phyloP scores from a whole-genome alignment of 148 eudicot genomes.

The Heliosperma pusillum region DNA sequence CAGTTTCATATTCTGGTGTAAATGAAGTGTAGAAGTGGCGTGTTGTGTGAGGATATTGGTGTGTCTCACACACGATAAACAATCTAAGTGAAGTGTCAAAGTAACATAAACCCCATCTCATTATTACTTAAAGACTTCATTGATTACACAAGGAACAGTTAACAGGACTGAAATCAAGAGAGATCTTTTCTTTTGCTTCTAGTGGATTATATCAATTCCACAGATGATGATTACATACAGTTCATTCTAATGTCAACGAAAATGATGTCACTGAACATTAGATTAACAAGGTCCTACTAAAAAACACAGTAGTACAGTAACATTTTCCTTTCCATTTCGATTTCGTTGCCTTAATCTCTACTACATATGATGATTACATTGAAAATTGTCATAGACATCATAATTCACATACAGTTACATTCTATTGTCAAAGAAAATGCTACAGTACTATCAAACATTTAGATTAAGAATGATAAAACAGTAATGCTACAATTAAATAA shows the following conservation, averaged over 20 bases:
- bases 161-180: slow-evolving; percentile 26
- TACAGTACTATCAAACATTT: background rate
- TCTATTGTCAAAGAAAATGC: slow-evolving; percentile 21
- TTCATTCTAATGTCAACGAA: slow-evolving; percentile 14
- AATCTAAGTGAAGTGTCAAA: background rate
- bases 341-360: slow-evolving; percentile 30
- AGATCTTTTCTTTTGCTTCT: slow-evolving; percentile 19
- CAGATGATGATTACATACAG: slow-evolving; percentile 24
- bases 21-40: background rate
- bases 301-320: background rate
- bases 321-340: slow-evolving; percentile 7
- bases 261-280: slow-evolving; percentile 8
- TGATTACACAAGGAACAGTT: slow-evolving; percentile 9
- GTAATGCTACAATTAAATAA: slow-evolving; percentile 2
- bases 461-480: slow-evolving; percentile 17
- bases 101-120: background rate
- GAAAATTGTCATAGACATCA: slow-evolving; percentile 28
- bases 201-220: slow-evolving; percentile 5
- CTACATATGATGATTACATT: slow-evolving; percentile 28
- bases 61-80: too few species aligned
- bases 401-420: slow-evolving; percentile 12
- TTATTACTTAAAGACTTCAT: background rate
- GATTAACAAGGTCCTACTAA: slow-evolving; percentile 8
- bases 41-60: background rate
- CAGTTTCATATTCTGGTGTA: background rate